Conservation (phyloP, 306 rosid genomes). For the Quercus alba region DNA sequence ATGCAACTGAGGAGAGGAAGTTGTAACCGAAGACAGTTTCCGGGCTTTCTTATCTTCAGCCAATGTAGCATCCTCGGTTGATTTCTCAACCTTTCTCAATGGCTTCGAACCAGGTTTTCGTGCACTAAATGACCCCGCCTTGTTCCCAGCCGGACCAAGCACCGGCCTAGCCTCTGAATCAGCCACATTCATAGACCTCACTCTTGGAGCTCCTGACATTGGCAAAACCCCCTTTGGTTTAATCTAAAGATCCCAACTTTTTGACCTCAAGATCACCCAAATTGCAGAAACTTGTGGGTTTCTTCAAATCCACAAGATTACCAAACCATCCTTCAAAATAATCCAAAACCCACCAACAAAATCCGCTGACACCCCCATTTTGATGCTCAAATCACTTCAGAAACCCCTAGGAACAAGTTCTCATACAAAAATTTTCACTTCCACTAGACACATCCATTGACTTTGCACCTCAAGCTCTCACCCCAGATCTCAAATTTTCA, state of each 20-base stretch:
- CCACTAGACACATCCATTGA: constrained; percentile 25
- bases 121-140: constrained; percentile 50
- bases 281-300: constrained; percentile 16
- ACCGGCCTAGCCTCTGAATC: constrained; percentile 69
- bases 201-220: constrained; percentile 79
- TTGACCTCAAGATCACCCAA: not conserved
- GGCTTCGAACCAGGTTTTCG: constrained; percentile 55
- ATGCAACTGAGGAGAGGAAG: constrained; percentile 51
- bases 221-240: constrained; percentile 1
- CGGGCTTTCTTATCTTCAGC: constrained; percentile 54
- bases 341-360: constrained; percentile 23
- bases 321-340: constrained; percentile 2
- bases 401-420: constrained; percentile 11
- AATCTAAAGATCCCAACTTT: constrained; percentile 6
- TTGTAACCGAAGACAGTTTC: constrained; percentile 28
- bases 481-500: constrained; percentile 53
- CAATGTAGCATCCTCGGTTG: constrained; percentile 36
- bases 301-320: constrained; percentile 16
- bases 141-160: constrained; percentile 75
- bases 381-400: constrained; percentile 24
- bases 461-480: constrained; percentile 22
- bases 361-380: constrained; percentile 25
- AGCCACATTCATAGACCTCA: constrained; percentile 81
- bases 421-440: constrained; percentile 14
- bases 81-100: constrained; percentile 54